Conservation (phyloP, 2,329 filamentous ascomycete species). For the Chrysosphaeria jannelii region DNA sequence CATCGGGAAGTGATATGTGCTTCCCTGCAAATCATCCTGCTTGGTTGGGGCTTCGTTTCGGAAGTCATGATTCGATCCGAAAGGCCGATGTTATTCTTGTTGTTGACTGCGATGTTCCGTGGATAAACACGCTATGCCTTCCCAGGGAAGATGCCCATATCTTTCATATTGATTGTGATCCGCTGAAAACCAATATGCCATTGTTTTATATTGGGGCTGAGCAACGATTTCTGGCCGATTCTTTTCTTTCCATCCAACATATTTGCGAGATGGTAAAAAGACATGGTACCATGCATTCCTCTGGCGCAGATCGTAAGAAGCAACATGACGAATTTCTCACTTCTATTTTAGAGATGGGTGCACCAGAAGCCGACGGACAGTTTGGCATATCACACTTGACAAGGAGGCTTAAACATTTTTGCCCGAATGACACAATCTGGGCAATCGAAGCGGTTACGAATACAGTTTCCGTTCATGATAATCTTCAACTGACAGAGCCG, state of each 20-base stretch:
- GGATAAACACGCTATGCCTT: constrained; percentile 51
- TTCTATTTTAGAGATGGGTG: constrained; percentile 22
- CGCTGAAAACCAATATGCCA: constrained; percentile 41
- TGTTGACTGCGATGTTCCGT: constrained; percentile 72
- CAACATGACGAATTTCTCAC: constrained; percentile 27
- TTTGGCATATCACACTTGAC: constrained; percentile 22
- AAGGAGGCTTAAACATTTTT: constrained; percentile 9
- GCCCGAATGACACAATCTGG: constrained; percentile 29
- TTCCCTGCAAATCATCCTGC: constrained; percentile 41
- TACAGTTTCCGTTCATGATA: constrained; percentile 32
- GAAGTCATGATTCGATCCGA: constrained; percentile 39
- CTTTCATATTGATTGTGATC: constrained; percentile 35
- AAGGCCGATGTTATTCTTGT: constrained; percentile 64
- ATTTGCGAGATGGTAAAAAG: constrained; percentile 21
- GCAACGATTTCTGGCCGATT: constrained; percentile 35
- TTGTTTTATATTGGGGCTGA: constrained; percentile 39
- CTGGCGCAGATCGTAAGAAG: constrained; percentile 23
- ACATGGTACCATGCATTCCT: constrained; percentile 8
- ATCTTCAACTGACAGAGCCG: constrained; percentile 26
- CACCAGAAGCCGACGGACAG: constrained; percentile 28
- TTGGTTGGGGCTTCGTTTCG: constrained; percentile 42
- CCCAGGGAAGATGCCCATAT: constrained; percentile 21
- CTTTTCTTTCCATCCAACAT: constrained; percentile 33
- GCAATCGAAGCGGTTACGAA: constrained; percentile 48
- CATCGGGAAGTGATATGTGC: constrained; percentile 53